Percentiles rank a stretch among this genome's conserved stretches.
phyloP scores from a whole-genome alignment of 305 asterid species.

The Caryopteris hybrid region DNA sequence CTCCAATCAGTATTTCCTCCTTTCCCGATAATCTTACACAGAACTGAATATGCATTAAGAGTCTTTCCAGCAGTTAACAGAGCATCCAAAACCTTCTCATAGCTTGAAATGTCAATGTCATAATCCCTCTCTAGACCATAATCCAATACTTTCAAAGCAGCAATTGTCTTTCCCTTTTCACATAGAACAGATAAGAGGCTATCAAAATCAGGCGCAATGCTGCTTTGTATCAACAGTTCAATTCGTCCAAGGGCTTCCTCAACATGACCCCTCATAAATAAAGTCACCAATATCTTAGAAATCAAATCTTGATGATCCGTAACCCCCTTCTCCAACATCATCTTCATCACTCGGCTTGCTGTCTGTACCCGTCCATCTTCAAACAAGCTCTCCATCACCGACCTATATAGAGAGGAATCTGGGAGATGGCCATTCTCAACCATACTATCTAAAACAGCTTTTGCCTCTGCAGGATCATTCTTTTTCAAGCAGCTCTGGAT shows the following conservation, averaged over 20 bases:
- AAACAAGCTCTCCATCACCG: constrained; percentile 79
- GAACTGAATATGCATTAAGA: constrained; percentile 74
- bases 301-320: constrained; percentile 67
- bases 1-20: constrained; percentile 64
- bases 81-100: constrained; percentile 84
- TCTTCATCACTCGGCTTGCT: constrained; percentile 88
- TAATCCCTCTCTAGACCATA: constrained; percentile 60
- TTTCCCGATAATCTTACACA: constrained; percentile 69
- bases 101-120: constrained; percentile 44
- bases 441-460: constrained; percentile 76
- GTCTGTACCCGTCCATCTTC: constrained; percentile 91
- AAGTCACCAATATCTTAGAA: constrained; percentile 64
- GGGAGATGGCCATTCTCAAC: constrained; percentile 76
- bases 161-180: constrained; percentile 65
- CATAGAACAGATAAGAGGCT: constrained; percentile 53
- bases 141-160: constrained; percentile 73
- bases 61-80: constrained; percentile 74
- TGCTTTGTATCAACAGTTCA: constrained; percentile 62
- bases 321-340: constrained; percentile 83
- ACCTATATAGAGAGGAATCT: constrained; percentile 58
- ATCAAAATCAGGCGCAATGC: constrained; percentile 61
- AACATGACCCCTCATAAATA: constrained; percentile 81
- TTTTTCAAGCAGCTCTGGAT: constrained; percentile 56
- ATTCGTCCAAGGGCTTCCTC: constrained; percentile 92
- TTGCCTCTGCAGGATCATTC: constrained; percentile 80